phyloP scores from a whole-genome alignment of 148 eudicot species.

The Arctostaphylos glauca region DNA sequence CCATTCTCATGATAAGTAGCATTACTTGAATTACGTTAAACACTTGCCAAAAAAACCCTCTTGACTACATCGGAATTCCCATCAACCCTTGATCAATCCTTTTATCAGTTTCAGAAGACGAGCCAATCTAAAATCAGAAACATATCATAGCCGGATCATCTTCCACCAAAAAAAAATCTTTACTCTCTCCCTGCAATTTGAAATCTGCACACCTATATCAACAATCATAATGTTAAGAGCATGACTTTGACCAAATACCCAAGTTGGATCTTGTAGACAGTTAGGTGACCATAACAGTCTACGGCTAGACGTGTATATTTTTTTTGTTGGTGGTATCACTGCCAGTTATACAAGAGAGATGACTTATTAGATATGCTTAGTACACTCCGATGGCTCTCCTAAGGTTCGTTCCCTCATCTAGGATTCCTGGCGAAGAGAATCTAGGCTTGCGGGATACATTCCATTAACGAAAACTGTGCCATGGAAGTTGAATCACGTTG shows the following conservation, averaged over 20 bases:
- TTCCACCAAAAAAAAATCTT: neutral
- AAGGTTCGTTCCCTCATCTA: no score
- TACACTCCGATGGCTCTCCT: no score
- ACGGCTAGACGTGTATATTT: no score
- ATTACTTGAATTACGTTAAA: neutral
- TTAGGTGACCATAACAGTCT: no score
- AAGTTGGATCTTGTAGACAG: neutral
- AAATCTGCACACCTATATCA: neutral
- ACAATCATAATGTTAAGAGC: neutral
- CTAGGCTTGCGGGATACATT: no score
- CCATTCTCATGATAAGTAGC: neutral
- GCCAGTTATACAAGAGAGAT: no score
- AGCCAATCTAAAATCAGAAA: neutral
- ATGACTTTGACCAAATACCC: neutral
- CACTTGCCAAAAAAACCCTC: neutral
- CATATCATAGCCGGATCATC: conserved; percentile 1
- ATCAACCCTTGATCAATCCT: neutral
- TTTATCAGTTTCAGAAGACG: neutral
- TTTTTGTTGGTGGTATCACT: no score
- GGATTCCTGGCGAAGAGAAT: no score
- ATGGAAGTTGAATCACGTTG: no score
- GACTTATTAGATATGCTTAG: neutral
- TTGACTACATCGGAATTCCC: neutral
- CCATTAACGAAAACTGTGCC: no score
- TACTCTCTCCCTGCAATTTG: neutral